Evolutionary conservation across 192 early-diverging fungal species (phyloP).

Genomic region (Phycomyces blakesleeanus): DNA sequence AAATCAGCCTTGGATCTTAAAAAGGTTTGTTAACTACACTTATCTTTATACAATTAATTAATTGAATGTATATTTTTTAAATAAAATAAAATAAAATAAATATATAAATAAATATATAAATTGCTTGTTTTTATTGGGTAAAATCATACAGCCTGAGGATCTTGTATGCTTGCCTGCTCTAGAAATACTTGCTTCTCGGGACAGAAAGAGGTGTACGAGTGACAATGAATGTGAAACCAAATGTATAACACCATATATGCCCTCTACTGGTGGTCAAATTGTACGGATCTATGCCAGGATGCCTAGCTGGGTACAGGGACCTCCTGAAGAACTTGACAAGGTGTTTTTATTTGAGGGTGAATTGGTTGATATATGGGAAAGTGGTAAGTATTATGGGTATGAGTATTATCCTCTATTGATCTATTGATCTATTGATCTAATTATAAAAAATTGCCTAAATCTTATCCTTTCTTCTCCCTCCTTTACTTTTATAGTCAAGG

Average conservation of each 20-base stretch:
- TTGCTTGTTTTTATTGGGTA: too few species aligned
- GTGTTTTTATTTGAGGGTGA: slow-evolving; percentile 63
- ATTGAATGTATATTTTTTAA: too few species aligned
- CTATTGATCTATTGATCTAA: not conserved
- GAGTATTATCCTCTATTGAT: not conserved
- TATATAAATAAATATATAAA: too few species aligned
- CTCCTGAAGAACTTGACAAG: slow-evolving; percentile 28
- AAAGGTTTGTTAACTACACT: too few species aligned
- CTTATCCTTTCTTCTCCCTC: not conserved
- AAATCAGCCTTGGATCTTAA: not conserved
- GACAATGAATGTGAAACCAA: slow-evolving; percentile 30
- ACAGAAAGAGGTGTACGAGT: slow-evolving; percentile 34
- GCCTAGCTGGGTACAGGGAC: slow-evolving; percentile 29
- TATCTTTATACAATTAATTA: too few species aligned
- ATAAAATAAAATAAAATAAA: not conserved
- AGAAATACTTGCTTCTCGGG: slow-evolving; percentile 32
- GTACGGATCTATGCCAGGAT: slow-evolving; percentile 52
- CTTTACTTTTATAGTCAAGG: slow-evolving; percentile 46
- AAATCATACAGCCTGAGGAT: not conserved
- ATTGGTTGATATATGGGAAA: slow-evolving; percentile 68
- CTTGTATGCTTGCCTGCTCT: slow-evolving; percentile 36
- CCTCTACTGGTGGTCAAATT: slow-evolving; percentile 39
- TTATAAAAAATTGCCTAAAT: not conserved
- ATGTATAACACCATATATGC: slow-evolving; percentile 60
- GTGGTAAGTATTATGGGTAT: slow-evolving; percentile 33